phyloP scores from a whole-genome alignment of 176 grass and related monocot species.

The Stipa capillata region DNA sequence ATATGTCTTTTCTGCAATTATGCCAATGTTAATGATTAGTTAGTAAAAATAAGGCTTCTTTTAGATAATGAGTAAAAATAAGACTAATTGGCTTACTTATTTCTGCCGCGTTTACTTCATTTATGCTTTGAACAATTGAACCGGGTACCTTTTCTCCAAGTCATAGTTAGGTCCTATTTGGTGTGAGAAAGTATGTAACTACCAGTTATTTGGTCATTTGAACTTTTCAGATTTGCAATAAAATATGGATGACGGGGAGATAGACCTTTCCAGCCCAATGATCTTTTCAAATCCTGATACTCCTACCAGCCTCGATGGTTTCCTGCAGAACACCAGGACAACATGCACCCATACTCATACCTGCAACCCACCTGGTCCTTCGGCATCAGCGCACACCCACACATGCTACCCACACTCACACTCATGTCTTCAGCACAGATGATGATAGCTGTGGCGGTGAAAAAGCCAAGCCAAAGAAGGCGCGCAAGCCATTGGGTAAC shows the following conservation, averaged over 20 bases:
- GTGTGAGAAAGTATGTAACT: background rate
- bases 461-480: constrained; percentile 19
- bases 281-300: constrained; percentile 30
- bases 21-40: background rate
- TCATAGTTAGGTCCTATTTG: background rate
- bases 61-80: too few species aligned
- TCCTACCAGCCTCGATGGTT: constrained; percentile 23
- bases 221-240: background rate
- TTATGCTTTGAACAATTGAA: background rate
- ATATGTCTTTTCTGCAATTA: background rate
- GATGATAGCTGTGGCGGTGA: background rate
- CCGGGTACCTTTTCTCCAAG: too few species aligned
- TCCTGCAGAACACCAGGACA: constrained; percentile 13
- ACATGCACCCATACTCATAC: constrained; percentile 62
- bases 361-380: constrained; percentile 40
- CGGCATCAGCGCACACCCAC: constrained; percentile 39
- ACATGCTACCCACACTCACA: constrained; percentile 71
- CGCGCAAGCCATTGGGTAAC: constrained; percentile 29
- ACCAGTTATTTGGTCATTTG: background rate
- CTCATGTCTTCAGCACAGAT: constrained; percentile 25
- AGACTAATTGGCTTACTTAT: background rate
- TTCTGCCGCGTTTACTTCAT: background rate
- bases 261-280: constrained; percentile 34
- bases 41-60: background rate
- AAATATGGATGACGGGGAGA: constrained; percentile 39